A percentile compares a stretch with the other conserved stretches of the same genome.
phyloP scores from a whole-genome alignment of 257 asterid species.

The Plantago elongata region DNA sequence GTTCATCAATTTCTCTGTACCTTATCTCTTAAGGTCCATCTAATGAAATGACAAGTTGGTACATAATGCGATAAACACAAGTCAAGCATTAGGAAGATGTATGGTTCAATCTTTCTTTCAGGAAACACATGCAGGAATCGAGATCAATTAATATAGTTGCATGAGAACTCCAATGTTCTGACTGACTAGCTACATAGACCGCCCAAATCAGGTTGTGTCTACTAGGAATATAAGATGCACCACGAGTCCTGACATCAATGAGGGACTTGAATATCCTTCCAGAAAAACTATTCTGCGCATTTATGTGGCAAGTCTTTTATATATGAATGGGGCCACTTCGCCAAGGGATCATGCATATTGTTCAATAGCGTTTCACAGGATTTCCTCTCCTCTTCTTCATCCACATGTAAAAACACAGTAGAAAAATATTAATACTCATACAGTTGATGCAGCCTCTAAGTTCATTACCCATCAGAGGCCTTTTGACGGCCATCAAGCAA shows the following conservation, averaged over 20 bases:
- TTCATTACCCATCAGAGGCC: constrained; percentile 60
- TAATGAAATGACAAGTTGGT: not conserved
- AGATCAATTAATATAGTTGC: not conserved
- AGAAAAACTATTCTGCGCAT: not conserved
- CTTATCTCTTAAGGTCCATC: not conserved
- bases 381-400: constrained; percentile 12
- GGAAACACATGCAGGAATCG: no score
- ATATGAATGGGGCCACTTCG: not conserved
- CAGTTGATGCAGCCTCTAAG: constrained; percentile 21
- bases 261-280: not conserved
- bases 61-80: not conserved
- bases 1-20: not conserved
- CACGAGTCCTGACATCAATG: not conserved
- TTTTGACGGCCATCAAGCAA: constrained; percentile 70
- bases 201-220: not conserved
- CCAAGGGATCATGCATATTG: not conserved
- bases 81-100: not conserved
- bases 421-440: constrained; percentile 15
- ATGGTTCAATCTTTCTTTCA: not conserved
- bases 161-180: not conserved
- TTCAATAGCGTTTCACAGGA: not conserved
- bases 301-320: constrained; percentile 8
- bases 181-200: no score
- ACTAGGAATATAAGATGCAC: not conserved
- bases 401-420: constrained; percentile 12